phyloP scores from a whole-genome alignment of 2,329 filamentous ascomycete species.

The Diplodia mutila region DNA sequence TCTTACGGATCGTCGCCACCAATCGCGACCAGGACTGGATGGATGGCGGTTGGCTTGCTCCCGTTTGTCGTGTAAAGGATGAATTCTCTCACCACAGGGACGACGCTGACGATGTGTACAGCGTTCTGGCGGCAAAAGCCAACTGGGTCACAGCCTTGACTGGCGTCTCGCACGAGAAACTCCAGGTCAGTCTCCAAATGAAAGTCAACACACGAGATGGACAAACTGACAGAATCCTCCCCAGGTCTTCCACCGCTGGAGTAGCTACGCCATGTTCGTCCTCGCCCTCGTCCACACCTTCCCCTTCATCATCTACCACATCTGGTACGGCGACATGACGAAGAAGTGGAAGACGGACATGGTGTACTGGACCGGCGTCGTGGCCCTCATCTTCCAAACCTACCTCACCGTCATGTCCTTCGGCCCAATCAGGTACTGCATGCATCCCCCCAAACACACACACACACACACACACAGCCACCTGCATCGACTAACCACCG shows the following conservation, averaged over 20 bases:
- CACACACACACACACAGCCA: too few relatives aligned
- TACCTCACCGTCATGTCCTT: conserved; percentile 61
- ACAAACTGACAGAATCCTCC: not conserved
- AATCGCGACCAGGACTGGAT: conserved; percentile 36
- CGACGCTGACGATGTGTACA: conserved; percentile 27
- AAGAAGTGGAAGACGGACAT: conserved; percentile 50
- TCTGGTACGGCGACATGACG: conserved; percentile 54
- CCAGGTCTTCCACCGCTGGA: conserved; percentile 36
- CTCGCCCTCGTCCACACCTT: conserved; percentile 63
- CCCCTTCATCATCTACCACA: conserved; percentile 61
- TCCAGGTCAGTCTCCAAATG: conserved; percentile 46
- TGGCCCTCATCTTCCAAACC: conserved; percentile 57
- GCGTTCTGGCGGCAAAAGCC: conserved; percentile 56
- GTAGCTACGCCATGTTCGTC: conserved; percentile 55
- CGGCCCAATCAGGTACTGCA: conserved; percentile 53
- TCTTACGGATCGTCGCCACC: conserved; percentile 34
- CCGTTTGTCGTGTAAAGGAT: conserved; percentile 34
- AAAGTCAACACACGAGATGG: not conserved
- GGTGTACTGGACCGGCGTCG: conserved; percentile 61
- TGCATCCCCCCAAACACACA: conserved; percentile 26
- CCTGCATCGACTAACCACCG: not conserved
- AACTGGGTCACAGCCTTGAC: conserved; percentile 60
- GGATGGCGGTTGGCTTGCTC: conserved; percentile 37
- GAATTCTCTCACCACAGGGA: not conserved
- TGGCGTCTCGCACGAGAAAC: conserved; percentile 60